Base-by-base conservation (phyloP, 441 rosid species). In the Jatropha podagrica region DNA sequence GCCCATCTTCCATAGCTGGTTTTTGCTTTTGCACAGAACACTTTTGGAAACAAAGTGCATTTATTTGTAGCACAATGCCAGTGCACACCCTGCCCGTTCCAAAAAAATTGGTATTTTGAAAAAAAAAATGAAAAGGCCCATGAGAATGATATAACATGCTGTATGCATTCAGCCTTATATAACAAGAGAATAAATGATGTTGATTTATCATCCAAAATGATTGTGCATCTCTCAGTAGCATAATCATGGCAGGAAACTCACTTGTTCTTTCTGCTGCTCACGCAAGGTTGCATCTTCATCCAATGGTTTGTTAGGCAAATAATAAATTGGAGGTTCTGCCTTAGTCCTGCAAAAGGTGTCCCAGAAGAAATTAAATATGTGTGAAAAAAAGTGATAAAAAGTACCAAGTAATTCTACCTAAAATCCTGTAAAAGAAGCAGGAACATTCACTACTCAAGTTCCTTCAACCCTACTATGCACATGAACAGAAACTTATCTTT, bases 401-500 rank as follows among this genome's bases (percentile, higher is more conserved):
- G 40, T 72, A 62, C 15, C 49, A 9, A 52, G 58, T 48, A 72
- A 63, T 79, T 79, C 85, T 78, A 80, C 85, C 77, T 73, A 70
- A 68, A 64, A 77, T 85, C 83, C 84, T 79, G 75, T 79, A 81
- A 76, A 42, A 12, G 18, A 63, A 69, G 76, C 79, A 84, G 70
- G 76, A 80, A 77, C 79, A 70, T 65, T 81, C 78, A 81, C 72
- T 78, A 72, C 60, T 79, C 74, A 74, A 77, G 76, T 82, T 79
- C 81, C 81, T 80, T 82, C 87, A 89, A 84, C 88, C 84, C 83
- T 82, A 81, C 80, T 85, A 85, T 89, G 81, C 87, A 88, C 89
- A 77, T 87, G 89, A 88, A 89, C 60, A 75, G 90, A 90, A 90
- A 93, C 97, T 93, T 91, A 93, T 91, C 92, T 89, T 86, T 79